phyloP scores from a whole-genome alignment of 345 rosid genomes.

The Ceriops decandra region DNA sequence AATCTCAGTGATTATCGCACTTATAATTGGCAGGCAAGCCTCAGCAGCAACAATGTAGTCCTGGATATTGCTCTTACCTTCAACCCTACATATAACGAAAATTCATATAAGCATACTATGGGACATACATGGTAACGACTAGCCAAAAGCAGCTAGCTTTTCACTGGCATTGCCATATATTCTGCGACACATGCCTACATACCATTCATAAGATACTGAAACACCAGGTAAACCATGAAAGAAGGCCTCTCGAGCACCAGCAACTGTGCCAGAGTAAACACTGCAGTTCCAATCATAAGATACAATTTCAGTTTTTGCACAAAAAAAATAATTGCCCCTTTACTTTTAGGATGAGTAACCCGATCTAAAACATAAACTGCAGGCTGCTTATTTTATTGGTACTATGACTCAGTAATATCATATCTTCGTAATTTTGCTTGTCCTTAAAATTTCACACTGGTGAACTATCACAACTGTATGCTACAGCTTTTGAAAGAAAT shows the following conservation, averaged over 20 bases:
- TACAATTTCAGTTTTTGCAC: not conserved
- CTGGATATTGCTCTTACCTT: slow-evolving; percentile 51
- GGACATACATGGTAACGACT: too few species aligned
- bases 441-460: too few species aligned
- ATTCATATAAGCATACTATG: not conserved
- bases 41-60: slow-evolving; percentile 69
- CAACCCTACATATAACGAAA: slow-evolving; percentile 45
- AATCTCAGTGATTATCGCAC: slow-evolving; percentile 48
- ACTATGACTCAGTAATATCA: too few species aligned
- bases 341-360: too few species aligned
- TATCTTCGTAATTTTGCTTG: too few species aligned
- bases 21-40: slow-evolving; percentile 80
- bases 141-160: too few species aligned
- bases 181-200: slow-evolving; percentile 9
- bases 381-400: too few species aligned
- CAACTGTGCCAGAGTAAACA: slow-evolving; percentile 92
- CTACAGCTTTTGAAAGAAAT: too few species aligned
- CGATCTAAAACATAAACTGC: too few species aligned
- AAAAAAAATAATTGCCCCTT: too few species aligned
- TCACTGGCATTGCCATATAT: too few species aligned
- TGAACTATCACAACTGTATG: too few species aligned
- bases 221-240: slow-evolving; percentile 66
- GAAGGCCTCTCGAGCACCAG: slow-evolving; percentile 96
- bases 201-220: slow-evolving; percentile 84
- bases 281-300: slow-evolving; percentile 34